Conservation (phyloP, 2,329 filamentous ascomycete species). For the Verticillium nubilum region DNA sequence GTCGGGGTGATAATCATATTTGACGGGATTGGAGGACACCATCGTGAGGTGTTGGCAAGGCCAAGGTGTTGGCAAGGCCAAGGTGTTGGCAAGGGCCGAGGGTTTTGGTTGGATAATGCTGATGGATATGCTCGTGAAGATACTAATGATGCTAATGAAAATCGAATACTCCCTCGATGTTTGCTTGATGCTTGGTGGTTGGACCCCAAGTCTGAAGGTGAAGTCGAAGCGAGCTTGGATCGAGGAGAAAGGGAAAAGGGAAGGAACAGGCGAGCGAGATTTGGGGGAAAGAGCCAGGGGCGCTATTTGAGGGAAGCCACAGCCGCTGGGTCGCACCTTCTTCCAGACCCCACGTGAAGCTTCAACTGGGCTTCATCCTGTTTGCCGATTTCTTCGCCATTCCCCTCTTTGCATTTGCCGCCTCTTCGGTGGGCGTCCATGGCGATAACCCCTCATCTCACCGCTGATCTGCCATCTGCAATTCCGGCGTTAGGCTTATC, state of each 20-base stretch:
- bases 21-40: slow-evolving; percentile 2
- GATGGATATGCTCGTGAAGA: too few species aligned
- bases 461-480: not conserved
- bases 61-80: too few species aligned
- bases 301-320: not conserved
- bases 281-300: not conserved
- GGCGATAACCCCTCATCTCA: not conserved
- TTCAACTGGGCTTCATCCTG: not conserved
- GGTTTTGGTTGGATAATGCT: not conserved
- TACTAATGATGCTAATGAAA: not conserved
- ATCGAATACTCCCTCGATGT: not conserved
- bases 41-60: not conserved
- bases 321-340: not conserved
- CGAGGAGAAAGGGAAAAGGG: not conserved
- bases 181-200: not conserved
- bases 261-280: slow-evolving; percentile 5
- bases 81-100: not conserved
- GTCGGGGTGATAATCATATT: not conserved
- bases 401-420: not conserved
- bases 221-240: not conserved
- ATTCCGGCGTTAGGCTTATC: not conserved
- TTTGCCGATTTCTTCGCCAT: not conserved
- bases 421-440: not conserved
- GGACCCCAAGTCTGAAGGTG: slow-evolving; percentile 3
- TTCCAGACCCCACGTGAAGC: not conserved